phyloP scores from a whole-genome alignment of 192 early-diverging fungal species.

The Backusella morwellensis region DNA sequence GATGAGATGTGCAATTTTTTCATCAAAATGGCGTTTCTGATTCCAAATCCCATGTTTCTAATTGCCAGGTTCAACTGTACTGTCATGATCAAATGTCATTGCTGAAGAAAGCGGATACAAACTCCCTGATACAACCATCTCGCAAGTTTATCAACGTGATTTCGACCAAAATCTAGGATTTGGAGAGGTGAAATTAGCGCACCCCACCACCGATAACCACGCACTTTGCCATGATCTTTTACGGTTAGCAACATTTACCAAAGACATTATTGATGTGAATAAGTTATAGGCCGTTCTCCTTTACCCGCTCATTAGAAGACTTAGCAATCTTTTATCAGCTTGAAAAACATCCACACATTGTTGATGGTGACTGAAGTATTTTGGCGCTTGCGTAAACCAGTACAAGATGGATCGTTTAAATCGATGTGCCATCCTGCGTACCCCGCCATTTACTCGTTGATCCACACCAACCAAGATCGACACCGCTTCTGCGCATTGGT shows the following conservation, averaged over 20 bases:
- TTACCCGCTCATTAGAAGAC: background rate
- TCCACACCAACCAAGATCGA: background rate
- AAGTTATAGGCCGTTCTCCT: background rate
- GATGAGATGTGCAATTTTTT: too few species aligned
- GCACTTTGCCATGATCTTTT: background rate
- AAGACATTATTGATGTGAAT: background rate
- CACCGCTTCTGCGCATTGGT: background rate
- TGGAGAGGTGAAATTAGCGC: background rate
- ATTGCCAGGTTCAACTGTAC: too few species aligned
- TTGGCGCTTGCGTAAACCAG: conserved; percentile 8
- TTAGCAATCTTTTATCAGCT: background rate
- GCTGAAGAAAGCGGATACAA: background rate
- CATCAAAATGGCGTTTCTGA: too few species aligned
- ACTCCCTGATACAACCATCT: background rate
- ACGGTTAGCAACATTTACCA: background rate
- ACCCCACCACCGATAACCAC: background rate
- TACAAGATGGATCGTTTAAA: background rate
- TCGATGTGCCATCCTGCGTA: background rate
- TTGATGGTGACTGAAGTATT: conserved; percentile 8
- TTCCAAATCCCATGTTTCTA: too few species aligned
- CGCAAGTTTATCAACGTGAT: background rate
- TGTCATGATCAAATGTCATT: too few species aligned
- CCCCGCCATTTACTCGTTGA: conserved; percentile 11
- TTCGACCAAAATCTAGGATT: background rate
- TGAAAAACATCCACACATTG: conserved; percentile 7